Base-by-base conservation (phyloP, 139 green algal species). In the Chlorella sp. region DNA sequence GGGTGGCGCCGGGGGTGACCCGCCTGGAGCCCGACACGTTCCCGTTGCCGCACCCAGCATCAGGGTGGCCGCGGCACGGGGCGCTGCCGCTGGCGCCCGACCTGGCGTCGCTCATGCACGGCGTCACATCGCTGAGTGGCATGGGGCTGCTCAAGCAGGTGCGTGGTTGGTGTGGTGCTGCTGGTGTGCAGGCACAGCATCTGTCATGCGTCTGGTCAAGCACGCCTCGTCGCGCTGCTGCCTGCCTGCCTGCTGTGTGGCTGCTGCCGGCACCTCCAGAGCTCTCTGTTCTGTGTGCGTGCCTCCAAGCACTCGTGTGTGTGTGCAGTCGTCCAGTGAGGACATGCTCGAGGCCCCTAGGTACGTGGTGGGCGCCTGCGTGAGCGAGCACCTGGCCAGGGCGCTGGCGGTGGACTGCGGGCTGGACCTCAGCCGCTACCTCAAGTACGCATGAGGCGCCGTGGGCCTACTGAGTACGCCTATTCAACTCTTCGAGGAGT, bases 91-190 rank as follows among this genome's bases (percentile, higher is more conserved):
- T 63, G 20, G 20, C 55, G 55, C 24, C 55, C 24, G 55, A 63
- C 4, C 4, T 20, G 17, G 55, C 55, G 17, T 4, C 17, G 24
- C 24, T 63, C 14, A 10, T 63, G 20, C 20, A 29, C 24, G 27
- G 2, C 23, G 6, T 67, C 23, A 3, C 61, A 5, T 36, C 61
- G 3, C 61, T 67, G 3, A 30, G 22, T 27, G n/a, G 6, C 61
- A 67, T 67, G 61, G 61, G 61, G n/a, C 61, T 67, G 61, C 61
- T 67, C 6, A 27, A 34, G 61, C 27, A 30, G 61, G 61, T 67
- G 61, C 61, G 61, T 67, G 61, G 23, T 17, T 55, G 10, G 42
- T 55, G 17, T 55, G 42, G 42, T n/a, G 17, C 42, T 55, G 42
- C 10, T 55, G 42, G 42, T 24, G 17, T 24, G 10, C 10, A 55